phyloP scores from a whole-genome alignment of 169 alveolate genomes.

The Plasmodium fragile region DNA sequence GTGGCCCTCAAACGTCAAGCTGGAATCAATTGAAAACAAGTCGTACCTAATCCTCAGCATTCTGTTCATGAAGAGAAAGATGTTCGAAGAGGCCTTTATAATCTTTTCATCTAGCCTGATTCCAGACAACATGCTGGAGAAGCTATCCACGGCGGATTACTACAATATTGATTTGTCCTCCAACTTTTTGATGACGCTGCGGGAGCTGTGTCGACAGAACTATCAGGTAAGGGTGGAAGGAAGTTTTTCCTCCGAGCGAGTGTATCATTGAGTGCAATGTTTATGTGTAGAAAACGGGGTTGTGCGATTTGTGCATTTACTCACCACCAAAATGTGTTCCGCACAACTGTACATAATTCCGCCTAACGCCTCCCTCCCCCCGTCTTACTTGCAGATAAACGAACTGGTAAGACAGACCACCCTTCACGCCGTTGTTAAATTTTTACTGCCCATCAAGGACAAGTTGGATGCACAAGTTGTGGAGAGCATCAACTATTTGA shows the following conservation, averaged over 20 bases:
- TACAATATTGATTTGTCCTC: constrained; percentile 66
- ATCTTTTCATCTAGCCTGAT: constrained; percentile 57
- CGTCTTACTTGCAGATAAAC: constrained; percentile 47
- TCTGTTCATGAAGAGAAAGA: constrained; percentile 68
- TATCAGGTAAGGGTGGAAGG: constrained; percentile 24
- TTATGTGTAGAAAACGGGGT: not conserved
- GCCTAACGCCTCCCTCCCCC: not conserved
- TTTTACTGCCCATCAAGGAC: constrained; percentile 70
- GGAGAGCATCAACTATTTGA: constrained; percentile 67
- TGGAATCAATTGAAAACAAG: constrained; percentile 64
- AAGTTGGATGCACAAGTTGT: constrained; percentile 67
- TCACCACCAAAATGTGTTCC: not conserved
- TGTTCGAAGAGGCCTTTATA: constrained; percentile 76
- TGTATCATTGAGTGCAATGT: not conserved
- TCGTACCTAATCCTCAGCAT: constrained; percentile 49
- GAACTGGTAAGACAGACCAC: constrained; percentile 52
- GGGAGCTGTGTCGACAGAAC: constrained; percentile 57
- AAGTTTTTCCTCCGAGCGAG: not conserved
- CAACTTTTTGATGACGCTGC: constrained; percentile 56
- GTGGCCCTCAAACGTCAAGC: constrained; percentile 77
- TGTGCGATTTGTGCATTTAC: not conserved
- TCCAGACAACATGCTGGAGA: constrained; percentile 63
- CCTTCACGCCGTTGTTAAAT: constrained; percentile 38
- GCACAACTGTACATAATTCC: not conserved
- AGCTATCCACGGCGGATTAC: constrained; percentile 67